These are phyloP conservation scores for Picochlorum sp. DNA, from an alignment of 139 green algal genomes.

Conservation along the genomic window DNA sequence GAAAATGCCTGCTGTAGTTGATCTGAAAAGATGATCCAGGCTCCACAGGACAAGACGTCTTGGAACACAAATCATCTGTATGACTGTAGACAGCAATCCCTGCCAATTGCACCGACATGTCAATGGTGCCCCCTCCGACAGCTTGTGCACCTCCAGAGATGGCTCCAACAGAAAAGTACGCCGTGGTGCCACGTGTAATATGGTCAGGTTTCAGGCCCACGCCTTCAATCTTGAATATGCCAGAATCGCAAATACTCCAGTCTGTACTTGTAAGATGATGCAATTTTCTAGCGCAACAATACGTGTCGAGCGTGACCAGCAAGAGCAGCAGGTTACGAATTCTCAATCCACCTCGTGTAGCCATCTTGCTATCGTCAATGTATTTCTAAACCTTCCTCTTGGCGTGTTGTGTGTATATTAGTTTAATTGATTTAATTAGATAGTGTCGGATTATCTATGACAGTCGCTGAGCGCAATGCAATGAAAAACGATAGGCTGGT, in stretches of 20 bases:
- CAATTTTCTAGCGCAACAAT: no score
- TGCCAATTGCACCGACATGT: neutral
- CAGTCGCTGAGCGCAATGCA: no score
- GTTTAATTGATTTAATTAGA: no score
- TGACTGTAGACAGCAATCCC: constrained; percentile 6
- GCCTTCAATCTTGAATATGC: neutral
- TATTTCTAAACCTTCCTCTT: no score
- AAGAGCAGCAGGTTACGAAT: no score
- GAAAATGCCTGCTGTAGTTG: neutral
- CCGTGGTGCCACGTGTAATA: neutral
- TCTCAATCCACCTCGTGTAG: no score
- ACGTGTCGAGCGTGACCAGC: no score
- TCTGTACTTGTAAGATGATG: no score
- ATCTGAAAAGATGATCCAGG: neutral
- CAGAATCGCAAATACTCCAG: neutral
- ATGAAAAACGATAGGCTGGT: no score
- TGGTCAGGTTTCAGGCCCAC: neutral
- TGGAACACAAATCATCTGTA: constrained; percentile 6
- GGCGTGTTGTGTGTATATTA: no score
- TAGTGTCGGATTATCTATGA: no score
- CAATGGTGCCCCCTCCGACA: neutral
- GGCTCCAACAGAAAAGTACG: neutral
- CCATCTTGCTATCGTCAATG: no score
- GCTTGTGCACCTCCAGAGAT: neutral
- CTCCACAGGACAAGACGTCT: constrained; percentile 2